Evolutionary conservation across 2,329 filamentous ascomycete species (phyloP).

Genomic region (Calonectria hongkongensis): DNA sequence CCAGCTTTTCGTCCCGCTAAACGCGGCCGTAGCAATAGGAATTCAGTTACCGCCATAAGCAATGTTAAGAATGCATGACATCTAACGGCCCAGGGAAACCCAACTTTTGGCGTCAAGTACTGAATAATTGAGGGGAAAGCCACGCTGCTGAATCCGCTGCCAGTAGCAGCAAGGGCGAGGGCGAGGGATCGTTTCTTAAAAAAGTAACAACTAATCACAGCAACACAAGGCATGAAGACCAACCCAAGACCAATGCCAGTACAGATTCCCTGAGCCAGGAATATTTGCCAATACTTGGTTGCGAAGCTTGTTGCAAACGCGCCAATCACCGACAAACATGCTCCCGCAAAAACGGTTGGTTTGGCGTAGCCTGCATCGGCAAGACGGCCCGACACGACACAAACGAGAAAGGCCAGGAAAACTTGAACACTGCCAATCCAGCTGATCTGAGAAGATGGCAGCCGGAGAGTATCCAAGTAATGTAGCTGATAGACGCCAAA

Average conservation of each 20-base stretch:
- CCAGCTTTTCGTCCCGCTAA: constrained; percentile 2
- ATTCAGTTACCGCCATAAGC: not conserved
- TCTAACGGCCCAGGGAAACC: constrained; percentile 20
- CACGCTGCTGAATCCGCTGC: constrained; percentile 71
- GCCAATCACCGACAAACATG: constrained; percentile 62
- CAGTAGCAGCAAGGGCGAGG: constrained; percentile 74
- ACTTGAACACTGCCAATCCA: constrained; percentile 66
- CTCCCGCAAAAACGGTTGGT: constrained; percentile 59
- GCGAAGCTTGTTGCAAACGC: constrained; percentile 64
- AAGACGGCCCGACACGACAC: constrained; percentile 64
- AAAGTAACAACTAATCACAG: constrained; percentile 77
- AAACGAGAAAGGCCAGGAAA: constrained; percentile 65
- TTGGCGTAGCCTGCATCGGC: constrained; percentile 66
- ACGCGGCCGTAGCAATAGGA: not conserved
- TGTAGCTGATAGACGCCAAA: constrained; percentile 76
- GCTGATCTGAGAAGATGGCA: constrained; percentile 51
- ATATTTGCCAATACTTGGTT: constrained; percentile 67
- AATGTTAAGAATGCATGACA: constrained; percentile 10
- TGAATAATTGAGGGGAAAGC: constrained; percentile 73
- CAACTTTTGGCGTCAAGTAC: constrained; percentile 62
- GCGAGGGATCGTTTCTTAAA: constrained; percentile 70
- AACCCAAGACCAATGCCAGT: constrained; percentile 69
- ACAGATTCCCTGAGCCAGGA: constrained; percentile 69
- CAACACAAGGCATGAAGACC: constrained; percentile 72
- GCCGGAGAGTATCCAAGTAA: constrained; percentile 50